These are phyloP conservation scores for Hypoxylon sp. DNA, from an alignment of 2,329 filamentous ascomycete species.

Conservation along the genomic window DNA sequence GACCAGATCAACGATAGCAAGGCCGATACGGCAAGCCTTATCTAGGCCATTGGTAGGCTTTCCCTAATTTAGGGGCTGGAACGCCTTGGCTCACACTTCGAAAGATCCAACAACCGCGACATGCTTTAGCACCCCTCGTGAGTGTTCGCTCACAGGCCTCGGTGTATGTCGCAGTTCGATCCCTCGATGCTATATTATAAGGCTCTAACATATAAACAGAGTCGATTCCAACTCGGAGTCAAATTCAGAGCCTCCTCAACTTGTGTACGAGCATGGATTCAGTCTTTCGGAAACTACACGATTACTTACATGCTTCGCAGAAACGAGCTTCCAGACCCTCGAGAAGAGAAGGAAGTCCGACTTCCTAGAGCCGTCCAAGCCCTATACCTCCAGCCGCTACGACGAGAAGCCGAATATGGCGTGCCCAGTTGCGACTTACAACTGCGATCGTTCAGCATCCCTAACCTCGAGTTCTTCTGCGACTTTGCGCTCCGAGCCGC, in stretches of 20 bases:
- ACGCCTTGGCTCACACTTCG: conserved; percentile 38
- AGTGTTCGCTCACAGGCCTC: conserved; percentile 49
- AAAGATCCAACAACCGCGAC: conserved; percentile 49
- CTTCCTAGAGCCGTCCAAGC: conserved; percentile 87
- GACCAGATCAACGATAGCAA: conserved; percentile 51
- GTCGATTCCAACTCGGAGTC: conserved; percentile 19
- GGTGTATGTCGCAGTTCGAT: conserved; percentile 43
- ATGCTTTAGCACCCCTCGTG: conserved; percentile 46
- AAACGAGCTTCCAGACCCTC: conserved; percentile 49
- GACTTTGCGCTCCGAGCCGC: conserved; percentile 96
- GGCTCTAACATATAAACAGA: conserved; percentile 39
- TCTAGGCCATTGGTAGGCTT: conserved; percentile 51
- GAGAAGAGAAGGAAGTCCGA: conserved; percentile 59
- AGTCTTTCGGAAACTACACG: not conserved
- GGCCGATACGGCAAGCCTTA: conserved; percentile 52
- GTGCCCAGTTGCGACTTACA: conserved; percentile 92
- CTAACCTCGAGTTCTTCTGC: conserved; percentile 92
- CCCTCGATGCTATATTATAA: not conserved
- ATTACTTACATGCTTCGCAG: conserved; percentile 43
- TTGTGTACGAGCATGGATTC: conserved; percentile 43
- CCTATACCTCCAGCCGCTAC: conserved; percentile 86
- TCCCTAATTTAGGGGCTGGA: not conserved
- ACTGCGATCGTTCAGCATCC: conserved; percentile 89
- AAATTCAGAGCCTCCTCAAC: conserved; percentile 32
- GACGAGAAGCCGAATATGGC: conserved; percentile 79